Percentiles rank a stretch among this genome's conserved stretches.
phyloP scores from a whole-genome alignment of 2,329 filamentous ascomycete genomes.

The Microcyclosporella mali region DNA sequence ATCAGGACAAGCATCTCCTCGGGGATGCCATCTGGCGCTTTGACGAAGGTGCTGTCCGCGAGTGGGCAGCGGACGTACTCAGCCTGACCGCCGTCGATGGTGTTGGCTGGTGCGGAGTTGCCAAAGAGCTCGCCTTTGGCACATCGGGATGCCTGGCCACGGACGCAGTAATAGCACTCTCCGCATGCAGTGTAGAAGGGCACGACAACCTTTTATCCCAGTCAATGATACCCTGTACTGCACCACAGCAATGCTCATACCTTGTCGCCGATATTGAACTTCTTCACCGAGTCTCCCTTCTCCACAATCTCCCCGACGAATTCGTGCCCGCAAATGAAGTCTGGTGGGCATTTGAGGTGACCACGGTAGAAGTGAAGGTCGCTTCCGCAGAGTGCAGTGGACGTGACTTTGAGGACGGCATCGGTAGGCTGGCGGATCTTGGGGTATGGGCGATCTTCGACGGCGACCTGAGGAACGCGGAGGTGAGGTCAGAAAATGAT shows the following conservation, averaged over 20 bases:
- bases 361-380: slow-evolving; percentile 85
- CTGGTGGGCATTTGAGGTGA: slow-evolving; percentile 62
- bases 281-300: slow-evolving; percentile 60
- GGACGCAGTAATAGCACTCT: slow-evolving; percentile 78
- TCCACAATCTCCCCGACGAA: slow-evolving; percentile 72
- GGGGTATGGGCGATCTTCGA: slow-evolving; percentile 76
- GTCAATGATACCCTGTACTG: slow-evolving; percentile 3
- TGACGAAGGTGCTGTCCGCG: slow-evolving; percentile 74
- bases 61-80: slow-evolving; percentile 63
- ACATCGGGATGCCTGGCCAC: slow-evolving; percentile 72
- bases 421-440: slow-evolving; percentile 65
- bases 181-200: slow-evolving; percentile 78
- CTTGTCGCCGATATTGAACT: slow-evolving; percentile 63
- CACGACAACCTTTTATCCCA: slow-evolving; percentile 57
- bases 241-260: slow-evolving; percentile 13
- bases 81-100: slow-evolving; percentile 29
- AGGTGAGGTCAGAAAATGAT: not conserved
- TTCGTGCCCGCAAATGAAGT: slow-evolving; percentile 68
- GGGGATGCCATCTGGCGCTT: slow-evolving; percentile 63
- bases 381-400: slow-evolving; percentile 81
- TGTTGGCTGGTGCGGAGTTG: slow-evolving; percentile 29
- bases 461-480: slow-evolving; percentile 42
- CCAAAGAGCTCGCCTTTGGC: slow-evolving; percentile 63
- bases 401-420: slow-evolving; percentile 74
- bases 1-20: slow-evolving; percentile 75